Conservation (phyloP, 352 stramenopile species). For the Peronospora belbahrii region DNA sequence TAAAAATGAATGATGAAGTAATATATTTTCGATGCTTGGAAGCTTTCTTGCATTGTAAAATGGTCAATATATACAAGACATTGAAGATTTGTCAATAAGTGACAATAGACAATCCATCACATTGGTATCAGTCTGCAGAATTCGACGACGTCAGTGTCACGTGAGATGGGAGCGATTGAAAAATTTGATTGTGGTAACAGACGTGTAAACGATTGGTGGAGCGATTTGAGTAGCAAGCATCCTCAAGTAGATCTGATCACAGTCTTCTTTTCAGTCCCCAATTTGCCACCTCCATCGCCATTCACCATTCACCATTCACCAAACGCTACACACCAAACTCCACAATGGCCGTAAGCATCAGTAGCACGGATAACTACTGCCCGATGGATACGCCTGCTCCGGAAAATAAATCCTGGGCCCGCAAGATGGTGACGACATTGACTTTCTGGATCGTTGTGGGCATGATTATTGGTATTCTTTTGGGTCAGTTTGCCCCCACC, state of each 20-base stretch:
- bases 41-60: too few relatives aligned
- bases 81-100: too few relatives aligned
- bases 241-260: neutral
- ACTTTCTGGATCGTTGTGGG: conserved; percentile 52
- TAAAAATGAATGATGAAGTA: too few relatives aligned
- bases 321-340: too few relatives aligned
- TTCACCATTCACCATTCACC: too few relatives aligned
- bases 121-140: too few relatives aligned
- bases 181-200: neutral
- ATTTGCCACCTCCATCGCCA: neutral
- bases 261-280: neutral
- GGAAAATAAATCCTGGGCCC: conserved; percentile 24
- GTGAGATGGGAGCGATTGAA: neutral
- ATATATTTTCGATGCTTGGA: too few relatives aligned
- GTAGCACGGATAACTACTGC: neutral
- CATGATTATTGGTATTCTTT: conserved; percentile 37
- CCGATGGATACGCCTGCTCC: neutral
- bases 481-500: conserved; percentile 36
- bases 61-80: too few relatives aligned
- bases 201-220: neutral
- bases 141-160: neutral
- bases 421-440: conserved; percentile 39
- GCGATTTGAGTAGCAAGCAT: neutral
- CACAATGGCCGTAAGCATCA: neutral
- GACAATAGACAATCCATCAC: too few relatives aligned